Percentiles rank a stretch among this genome's conserved stretches.
Conservation (phyloP, 805 yeast genomes). For the Sugiyamaella americana region DNA sequence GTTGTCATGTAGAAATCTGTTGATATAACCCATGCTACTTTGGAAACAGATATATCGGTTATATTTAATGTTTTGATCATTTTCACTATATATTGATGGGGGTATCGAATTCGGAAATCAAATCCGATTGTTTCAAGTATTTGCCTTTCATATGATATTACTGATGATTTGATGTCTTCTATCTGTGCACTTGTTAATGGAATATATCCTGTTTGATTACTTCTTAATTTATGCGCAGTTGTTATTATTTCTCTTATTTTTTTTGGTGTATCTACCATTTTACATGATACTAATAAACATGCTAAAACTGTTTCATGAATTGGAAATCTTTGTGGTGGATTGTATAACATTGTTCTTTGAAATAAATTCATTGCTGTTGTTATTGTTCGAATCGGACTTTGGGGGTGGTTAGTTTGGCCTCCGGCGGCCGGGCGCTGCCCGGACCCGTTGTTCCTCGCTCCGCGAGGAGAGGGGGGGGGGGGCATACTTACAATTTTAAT, state of each 20-base stretch:
- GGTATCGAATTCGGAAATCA: slow-evolving; percentile 65
- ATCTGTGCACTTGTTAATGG: slow-evolving; percentile 30
- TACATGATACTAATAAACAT: slow-evolving; percentile 63
- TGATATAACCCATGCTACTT: slow-evolving; percentile 67
- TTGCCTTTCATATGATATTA: slow-evolving; percentile 60
- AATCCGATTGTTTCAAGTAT: slow-evolving; percentile 72
- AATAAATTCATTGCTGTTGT: slow-evolving; percentile 66
- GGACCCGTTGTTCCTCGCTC: too few species aligned
- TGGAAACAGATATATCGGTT: slow-evolving; percentile 43
- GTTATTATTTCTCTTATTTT: slow-evolving; percentile 56
- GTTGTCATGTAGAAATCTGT: slow-evolving; percentile 70
- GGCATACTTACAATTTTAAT: slow-evolving; percentile 15
- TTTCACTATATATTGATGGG: slow-evolving; percentile 62
- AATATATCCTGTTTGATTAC: background rate
- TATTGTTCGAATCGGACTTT: slow-evolving; percentile 55
- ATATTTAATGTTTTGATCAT: slow-evolving; percentile 42
- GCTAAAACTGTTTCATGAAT: slow-evolving; percentile 54
- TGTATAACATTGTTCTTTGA: slow-evolving; percentile 64
- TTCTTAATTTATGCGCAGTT: slow-evolving; percentile 27
- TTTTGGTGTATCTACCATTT: slow-evolving; percentile 80
- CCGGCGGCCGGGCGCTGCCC: too few species aligned
- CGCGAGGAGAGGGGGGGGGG: too few species aligned
- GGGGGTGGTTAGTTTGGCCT: background rate
- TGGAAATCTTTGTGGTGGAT: slow-evolving; percentile 26
- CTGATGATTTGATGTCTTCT: slow-evolving; percentile 51